Conservation (phyloP, 345 rosid species). For the Ricinus communis region DNA sequence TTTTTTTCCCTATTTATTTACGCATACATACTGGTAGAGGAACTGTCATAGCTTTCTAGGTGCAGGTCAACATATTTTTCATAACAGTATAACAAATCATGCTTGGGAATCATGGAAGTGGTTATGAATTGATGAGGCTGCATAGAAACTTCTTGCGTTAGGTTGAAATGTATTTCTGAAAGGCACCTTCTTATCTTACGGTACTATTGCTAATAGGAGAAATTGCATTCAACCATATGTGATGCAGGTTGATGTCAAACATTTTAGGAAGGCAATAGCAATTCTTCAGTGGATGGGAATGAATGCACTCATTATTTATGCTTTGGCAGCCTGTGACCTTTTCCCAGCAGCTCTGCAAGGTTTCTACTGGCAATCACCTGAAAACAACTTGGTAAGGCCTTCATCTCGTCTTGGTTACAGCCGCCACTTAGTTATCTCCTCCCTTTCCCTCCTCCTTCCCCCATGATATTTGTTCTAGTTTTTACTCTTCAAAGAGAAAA, state of each 20-base stretch:
- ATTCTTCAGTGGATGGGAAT: slow-evolving; percentile 59
- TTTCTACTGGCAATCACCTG: slow-evolving; percentile 52
- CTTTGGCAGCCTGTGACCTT: slow-evolving; percentile 54
- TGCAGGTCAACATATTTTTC: too few species aligned
- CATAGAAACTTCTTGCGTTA: too few species aligned
- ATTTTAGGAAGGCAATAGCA: slow-evolving; percentile 33
- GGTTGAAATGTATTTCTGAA: too few species aligned
- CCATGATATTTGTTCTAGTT: too few species aligned
- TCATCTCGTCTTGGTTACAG: background rate
- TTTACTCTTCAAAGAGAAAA: background rate
- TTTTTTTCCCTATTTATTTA: too few species aligned
- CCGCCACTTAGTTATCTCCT: background rate
- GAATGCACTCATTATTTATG: slow-evolving; percentile 58
- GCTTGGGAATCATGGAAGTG: background rate
- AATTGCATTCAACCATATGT: background rate
- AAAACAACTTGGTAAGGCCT: slow-evolving; percentile 49
- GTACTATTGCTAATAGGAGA: background rate
- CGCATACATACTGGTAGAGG: too few species aligned
- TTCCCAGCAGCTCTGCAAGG: slow-evolving; percentile 55
- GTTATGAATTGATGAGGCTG: background rate
- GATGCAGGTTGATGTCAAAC: slow-evolving; percentile 56
- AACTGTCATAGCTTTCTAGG: too few species aligned
- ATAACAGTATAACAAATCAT: too few species aligned
- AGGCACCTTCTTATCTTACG: background rate
- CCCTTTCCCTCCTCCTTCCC: too few species aligned